Conservation (phyloP, 1,284 basidiomycete species). For the Melampsora larici-populina region DNA sequence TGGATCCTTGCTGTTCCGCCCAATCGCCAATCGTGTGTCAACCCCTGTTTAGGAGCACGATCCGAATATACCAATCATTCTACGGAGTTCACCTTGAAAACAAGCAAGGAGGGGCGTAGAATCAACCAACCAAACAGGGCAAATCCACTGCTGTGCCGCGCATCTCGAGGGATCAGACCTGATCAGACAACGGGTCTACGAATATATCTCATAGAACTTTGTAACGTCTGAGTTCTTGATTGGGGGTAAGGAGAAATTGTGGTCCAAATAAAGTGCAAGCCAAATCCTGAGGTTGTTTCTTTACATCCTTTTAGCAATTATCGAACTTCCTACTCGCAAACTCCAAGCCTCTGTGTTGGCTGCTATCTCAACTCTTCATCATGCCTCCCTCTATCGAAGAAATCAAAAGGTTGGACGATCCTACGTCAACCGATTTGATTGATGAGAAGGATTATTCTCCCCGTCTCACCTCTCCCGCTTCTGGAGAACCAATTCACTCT, state of each 20-base stretch:
- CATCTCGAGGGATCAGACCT: no score
- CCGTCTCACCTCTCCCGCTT: background rate
- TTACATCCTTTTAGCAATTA: no score
- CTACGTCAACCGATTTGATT: background rate
- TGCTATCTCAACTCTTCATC: background rate
- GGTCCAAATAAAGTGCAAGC: no score
- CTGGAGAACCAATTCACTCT: background rate
- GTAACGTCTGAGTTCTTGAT: no score
- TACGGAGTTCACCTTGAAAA: background rate
- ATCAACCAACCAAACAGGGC: no score
- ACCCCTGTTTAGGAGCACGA: conserved; percentile 2
- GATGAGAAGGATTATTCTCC: conserved; percentile 1
- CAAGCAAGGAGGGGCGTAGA: background rate
- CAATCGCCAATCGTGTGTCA: background rate
- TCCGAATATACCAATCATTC: background rate
- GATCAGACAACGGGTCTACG: no score
- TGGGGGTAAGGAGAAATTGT: no score
- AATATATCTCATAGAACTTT: no score
- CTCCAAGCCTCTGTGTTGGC: no score
- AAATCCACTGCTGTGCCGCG: no score
- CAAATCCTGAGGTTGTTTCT: no score
- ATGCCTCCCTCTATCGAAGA: background rate
- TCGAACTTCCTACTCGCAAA: no score
- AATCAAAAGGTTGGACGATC: background rate
- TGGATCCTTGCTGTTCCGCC: background rate